Evolutionary conservation across 345 rosid species (phyloP), one percentile per base, ranked within the genome.

Genomic region (Erodium maritimum): DNA sequence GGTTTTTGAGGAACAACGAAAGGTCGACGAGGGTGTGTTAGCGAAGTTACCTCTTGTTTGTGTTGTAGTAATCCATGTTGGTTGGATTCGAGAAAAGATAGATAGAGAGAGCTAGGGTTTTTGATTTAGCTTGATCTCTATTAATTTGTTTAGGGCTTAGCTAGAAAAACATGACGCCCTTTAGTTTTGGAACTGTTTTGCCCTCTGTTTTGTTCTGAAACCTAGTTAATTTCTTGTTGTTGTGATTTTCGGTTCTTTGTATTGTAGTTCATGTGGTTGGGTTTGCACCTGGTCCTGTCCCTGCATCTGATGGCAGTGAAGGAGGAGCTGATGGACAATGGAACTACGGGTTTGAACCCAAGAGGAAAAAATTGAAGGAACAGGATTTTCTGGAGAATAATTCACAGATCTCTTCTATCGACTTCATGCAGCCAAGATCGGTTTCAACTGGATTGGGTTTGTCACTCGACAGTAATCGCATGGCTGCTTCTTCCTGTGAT

Each of bases 381-480:
- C 83, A 77, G 55, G 88, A 88, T 46, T 80, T 86, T 57, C 66
- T 86, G 63, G 87, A 83, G 58, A 88, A 75, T 65, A 77, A 77
- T 73, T 88, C 87, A 1, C 90, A 83, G 75, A 70, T 88, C 23
- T 78, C 94, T 18, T 86, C 91, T 0, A 69, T 83, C 69, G 94
- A 88, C 74, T 74, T 86, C 76, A 61, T 85, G 66, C 88, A 71
- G 74, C 24, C 73, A 2, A 80, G 69, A 54, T 79, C 94, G 0
- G 94, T 88, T 42, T 88, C 96, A 19, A 88, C 96, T 17, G 96
- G 96, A 19, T 72, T 88, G 55, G 94, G 91, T 56, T 72, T 88
- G 57, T 88, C 96, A 0, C 85, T 88, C 33, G 86, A 85, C 52
- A 83, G 82, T 72, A 63, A 75, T 54, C 83, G 71, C 54, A 58